A percentile compares a stretch with the other conserved stretches of the same genome.
These are phyloP conservation scores for Ganoderma resinaceum DNA, from an alignment of 1,284 basidiomycete genomes.

Conservation along the genomic window DNA sequence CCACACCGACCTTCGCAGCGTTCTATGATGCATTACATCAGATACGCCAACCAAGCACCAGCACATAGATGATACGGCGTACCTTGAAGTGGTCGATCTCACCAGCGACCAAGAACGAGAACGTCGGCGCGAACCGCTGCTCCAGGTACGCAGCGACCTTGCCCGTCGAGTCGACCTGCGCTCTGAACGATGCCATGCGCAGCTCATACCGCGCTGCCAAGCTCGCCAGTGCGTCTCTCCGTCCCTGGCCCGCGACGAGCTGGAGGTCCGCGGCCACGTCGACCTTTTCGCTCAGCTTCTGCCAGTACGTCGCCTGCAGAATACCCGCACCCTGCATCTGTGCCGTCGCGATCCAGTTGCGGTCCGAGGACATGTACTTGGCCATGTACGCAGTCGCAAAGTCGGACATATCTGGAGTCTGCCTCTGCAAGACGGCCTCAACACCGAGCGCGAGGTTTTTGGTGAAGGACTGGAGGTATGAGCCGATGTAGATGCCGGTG, in stretches of 20 bases:
- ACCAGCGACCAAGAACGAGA: slow-evolving; percentile 93
- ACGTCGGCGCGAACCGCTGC: slow-evolving; percentile 94
- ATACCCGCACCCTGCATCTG: slow-evolving; percentile 90
- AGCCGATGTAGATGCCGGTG: slow-evolving; percentile 95
- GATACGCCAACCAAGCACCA: not conserved
- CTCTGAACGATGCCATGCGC: slow-evolving; percentile 91
- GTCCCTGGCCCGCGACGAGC: slow-evolving; percentile 77
- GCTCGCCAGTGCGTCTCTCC: slow-evolving; percentile 92
- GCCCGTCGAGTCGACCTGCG: slow-evolving; percentile 91
- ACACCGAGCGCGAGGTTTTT: slow-evolving; percentile 91
- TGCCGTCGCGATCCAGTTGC: slow-evolving; percentile 92
- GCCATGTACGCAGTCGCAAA: slow-evolving; percentile 86
- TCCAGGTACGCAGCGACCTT: slow-evolving; percentile 96
- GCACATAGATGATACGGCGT: slow-evolving; percentile 29
- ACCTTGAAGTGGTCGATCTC: slow-evolving; percentile 99
- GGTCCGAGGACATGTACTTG: slow-evolving; percentile 80
- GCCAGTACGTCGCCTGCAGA: slow-evolving; percentile 95
- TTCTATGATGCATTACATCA: slow-evolving; percentile 57
- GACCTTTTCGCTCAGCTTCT: slow-evolving; percentile 95
- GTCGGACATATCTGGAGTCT: slow-evolving; percentile 78
- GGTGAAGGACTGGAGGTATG: slow-evolving; percentile 95
- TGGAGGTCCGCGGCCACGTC: slow-evolving; percentile 97
- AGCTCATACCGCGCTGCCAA: slow-evolving; percentile 98
- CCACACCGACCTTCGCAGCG: slow-evolving; percentile 92
- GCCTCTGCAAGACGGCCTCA: slow-evolving; percentile 89